Base-by-base conservation (phyloP, 202 grass and related monocot species). In the Saccharum hybrid region DNA sequence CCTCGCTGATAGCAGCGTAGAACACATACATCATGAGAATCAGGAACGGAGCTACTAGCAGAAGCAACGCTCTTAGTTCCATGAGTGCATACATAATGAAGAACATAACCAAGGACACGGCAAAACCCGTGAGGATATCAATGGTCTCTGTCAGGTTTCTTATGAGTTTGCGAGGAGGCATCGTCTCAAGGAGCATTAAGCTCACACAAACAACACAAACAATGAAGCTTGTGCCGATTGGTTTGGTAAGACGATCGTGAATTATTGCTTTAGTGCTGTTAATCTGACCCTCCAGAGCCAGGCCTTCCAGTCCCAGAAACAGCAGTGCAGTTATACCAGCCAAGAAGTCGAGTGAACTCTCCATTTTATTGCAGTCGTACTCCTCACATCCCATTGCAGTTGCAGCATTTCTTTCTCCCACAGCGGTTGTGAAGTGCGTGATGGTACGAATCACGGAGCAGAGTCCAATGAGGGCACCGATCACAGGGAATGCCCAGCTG, bases 221-320 rank as follows among this genome's bases (percentile, higher is more conserved):
- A 3, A 39, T 2, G 46, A 69, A 80, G 33, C 78, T 69, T 39
- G 33, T 8, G 13, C 4, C n/a, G 2, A 80, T 56, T 49, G 48
- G 33, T 11, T 15, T 23, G 7, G 12, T 26, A 3, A 80, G 78
- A 7, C 4, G 46, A 28, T 4, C 11, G 23, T 4, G 45, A 15
- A 15, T 43, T 23, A 21, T 23, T 16, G 0, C 0, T 10, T 12
- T 37, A 0, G 4, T 2, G 7, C 38, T 49, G 4, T 7, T 85
- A 36, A 2, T 48, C 3, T 78, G 82, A 3, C 66, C 74, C 5
- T 85, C 74, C 66, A 85, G 1, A 0, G 65, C 82, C 13, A 78
- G 8, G 18, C 74, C 52, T 85, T 85, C 74, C 8, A 85, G 40
- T 6, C 65, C 83, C 3, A 85, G 1, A 22, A 85, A 85, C 52